phyloP scores from a whole-genome alignment of 164 flowering plant genomes.

The Houttuynia cordata region DNA sequence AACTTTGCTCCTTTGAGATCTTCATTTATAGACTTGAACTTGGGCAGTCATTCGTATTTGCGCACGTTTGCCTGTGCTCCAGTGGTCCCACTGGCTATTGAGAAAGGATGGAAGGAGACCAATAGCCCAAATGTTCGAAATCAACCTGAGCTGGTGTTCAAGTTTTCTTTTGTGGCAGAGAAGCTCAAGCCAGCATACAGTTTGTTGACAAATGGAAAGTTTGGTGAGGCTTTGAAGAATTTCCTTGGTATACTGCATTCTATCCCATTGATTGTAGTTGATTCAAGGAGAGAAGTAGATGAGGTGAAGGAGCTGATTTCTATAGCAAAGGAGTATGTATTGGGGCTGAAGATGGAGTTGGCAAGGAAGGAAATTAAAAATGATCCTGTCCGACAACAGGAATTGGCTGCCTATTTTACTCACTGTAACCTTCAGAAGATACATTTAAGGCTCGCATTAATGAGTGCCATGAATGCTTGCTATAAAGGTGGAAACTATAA shows the following conservation, averaged over 20 bases:
- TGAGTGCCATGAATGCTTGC: conserved; percentile 40
- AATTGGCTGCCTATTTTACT: conserved; percentile 73
- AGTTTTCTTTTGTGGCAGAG: conserved; percentile 67
- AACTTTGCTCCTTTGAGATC: conserved; percentile 67
- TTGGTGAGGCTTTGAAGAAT: conserved; percentile 46
- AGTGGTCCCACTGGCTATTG: conserved; percentile 54
- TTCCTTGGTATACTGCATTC: conserved; percentile 38
- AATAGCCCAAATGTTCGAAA: conserved; percentile 62
- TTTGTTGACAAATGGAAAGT: conserved; percentile 47
- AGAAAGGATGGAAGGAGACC: conserved; percentile 55
- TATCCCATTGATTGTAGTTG: conserved; percentile 65
- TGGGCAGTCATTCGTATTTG: conserved; percentile 61
- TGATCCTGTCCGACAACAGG: conserved; percentile 45
- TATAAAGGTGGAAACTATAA: conserved; percentile 46
- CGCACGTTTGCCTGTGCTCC: conserved; percentile 59
- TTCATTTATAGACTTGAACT: conserved; percentile 56
- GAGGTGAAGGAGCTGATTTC: conserved; percentile 64
- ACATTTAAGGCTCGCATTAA: conserved; percentile 37
- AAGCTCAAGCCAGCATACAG: conserved; percentile 71
- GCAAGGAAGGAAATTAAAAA: conserved; percentile 44
- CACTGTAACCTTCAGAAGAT: conserved; percentile 45
- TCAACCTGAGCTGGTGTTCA: conserved; percentile 65
- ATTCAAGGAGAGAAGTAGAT: conserved; percentile 58
- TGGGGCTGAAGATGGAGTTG: conserved; percentile 44
- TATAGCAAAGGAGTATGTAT: conserved; percentile 45